Evolutionary conservation across 352 stramenopile species (phyloP).

Genomic region (Globisporangium yorkense): DNA sequence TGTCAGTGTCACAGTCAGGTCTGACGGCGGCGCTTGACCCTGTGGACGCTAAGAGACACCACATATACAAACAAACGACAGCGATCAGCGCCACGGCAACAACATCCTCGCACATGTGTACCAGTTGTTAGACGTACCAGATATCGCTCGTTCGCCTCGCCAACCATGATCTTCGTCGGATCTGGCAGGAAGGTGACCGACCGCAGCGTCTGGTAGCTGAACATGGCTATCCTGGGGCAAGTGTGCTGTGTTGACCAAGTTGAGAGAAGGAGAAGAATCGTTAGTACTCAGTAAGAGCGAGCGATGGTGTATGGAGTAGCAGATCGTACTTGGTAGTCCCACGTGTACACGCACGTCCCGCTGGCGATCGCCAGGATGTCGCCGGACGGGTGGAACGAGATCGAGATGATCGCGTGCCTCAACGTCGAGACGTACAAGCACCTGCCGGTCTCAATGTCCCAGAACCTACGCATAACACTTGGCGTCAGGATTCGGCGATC

Average conservation of each 20-base stretch:
- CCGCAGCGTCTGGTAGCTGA: constrained; percentile 87
- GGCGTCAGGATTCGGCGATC: neutral
- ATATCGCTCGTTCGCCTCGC: constrained; percentile 90
- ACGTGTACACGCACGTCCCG: constrained; percentile 93
- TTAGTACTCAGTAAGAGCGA: neutral
- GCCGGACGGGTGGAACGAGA: constrained; percentile 95
- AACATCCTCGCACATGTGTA: neutral
- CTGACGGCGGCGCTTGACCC: constrained; percentile 66
- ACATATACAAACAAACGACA: constrained; percentile 1
- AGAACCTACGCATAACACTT: constrained; percentile 43
- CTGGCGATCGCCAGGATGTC: constrained; percentile 94
- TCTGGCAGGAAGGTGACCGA: constrained; percentile 93
- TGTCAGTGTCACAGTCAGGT: constrained; percentile 91
- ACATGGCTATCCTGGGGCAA: constrained; percentile 81
- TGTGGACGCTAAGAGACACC: constrained; percentile 46
- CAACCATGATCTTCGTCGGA: constrained; percentile 91
- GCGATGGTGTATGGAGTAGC: neutral
- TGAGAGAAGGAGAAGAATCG: neutral
- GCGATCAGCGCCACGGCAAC: neutral
- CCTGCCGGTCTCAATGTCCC: constrained; percentile 82
- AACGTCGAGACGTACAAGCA: constrained; percentile 94
- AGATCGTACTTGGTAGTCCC: constrained; percentile 87
- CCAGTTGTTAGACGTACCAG: constrained; percentile 32
- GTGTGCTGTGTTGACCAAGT: constrained; percentile 38
- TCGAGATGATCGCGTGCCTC: constrained; percentile 94